Evolutionary conservation across 257 asterid species (phyloP).

Genomic region (Solanum appendiculatum): DNA sequence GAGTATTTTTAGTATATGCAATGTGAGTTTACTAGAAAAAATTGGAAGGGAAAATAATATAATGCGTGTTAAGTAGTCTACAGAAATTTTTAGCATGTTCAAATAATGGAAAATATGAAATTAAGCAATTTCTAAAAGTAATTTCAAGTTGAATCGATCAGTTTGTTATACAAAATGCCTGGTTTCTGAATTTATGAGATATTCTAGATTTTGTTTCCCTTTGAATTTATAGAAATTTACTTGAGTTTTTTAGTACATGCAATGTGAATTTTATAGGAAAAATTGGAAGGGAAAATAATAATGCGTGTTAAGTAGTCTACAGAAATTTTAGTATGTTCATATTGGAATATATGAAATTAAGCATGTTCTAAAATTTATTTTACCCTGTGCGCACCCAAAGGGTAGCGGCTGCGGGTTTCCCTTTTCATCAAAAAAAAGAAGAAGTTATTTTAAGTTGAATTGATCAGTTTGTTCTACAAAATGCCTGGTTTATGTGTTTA

Average conservation of each 20-base stretch:
- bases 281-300: background rate
- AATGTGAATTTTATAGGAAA: background rate
- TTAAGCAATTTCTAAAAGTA: background rate
- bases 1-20: background rate
- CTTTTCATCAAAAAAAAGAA: no score
- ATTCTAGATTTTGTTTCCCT: background rate
- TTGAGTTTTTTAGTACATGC: background rate
- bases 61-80: background rate
- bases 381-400: no score
- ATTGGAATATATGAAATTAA: background rate
- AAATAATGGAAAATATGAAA: background rate
- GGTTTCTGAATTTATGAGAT: background rate
- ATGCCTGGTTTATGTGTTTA: background rate
- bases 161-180: background rate
- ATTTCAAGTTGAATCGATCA: background rate
- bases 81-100: background rate
- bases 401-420: no score
- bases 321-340: background rate
- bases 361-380: background rate
- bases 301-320: background rate
- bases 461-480: background rate
- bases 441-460: background rate
- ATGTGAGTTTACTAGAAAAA: background rate
- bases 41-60: background rate
- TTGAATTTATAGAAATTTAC: background rate